A percentile compares a stretch with the other conserved stretches of the same genome.
phyloP scores from a whole-genome alignment of 768 basidiomycete genomes.

The Rickenella mellea region DNA sequence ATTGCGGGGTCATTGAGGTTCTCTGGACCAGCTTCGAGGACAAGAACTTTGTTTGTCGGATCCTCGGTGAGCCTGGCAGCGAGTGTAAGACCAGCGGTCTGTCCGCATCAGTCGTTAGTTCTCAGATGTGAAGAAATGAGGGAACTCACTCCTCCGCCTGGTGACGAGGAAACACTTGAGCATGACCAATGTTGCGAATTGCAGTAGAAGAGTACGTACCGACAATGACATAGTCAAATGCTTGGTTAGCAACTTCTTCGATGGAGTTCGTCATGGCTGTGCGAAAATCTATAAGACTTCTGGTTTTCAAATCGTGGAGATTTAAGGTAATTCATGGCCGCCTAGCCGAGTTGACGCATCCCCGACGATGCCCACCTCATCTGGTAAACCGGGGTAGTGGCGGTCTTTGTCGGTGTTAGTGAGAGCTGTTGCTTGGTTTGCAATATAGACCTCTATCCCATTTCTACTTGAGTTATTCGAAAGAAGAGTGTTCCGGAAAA shows the following conservation, averaged over 20 bases:
- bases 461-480: too few species aligned
- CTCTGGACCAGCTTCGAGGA: conserved; percentile 38
- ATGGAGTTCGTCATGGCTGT: conserved; percentile 8
- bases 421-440: too few species aligned
- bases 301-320: too few species aligned
- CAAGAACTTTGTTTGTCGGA: conserved; percentile 28
- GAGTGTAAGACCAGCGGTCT: conserved; percentile 35
- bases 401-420: too few species aligned
- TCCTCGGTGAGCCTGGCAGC: conserved; percentile 39
- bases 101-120: not conserved
- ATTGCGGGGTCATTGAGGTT: not conserved
- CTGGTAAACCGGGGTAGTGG: too few species aligned
- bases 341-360: too few species aligned
- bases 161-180: not conserved
- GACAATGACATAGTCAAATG: conserved; percentile 22
- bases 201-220: conserved; percentile 15
- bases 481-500: too few species aligned
- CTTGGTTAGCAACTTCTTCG: not conserved
- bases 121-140: not conserved
- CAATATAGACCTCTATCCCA: too few species aligned
- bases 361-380: too few species aligned
- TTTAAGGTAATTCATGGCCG: too few species aligned
- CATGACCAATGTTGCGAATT: not conserved
- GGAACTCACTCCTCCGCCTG: conserved; percentile 17
- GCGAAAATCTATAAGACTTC: too few species aligned